Conservation (phyloP, 768 basidiomycete genomes). For the Russula compacta region DNA sequence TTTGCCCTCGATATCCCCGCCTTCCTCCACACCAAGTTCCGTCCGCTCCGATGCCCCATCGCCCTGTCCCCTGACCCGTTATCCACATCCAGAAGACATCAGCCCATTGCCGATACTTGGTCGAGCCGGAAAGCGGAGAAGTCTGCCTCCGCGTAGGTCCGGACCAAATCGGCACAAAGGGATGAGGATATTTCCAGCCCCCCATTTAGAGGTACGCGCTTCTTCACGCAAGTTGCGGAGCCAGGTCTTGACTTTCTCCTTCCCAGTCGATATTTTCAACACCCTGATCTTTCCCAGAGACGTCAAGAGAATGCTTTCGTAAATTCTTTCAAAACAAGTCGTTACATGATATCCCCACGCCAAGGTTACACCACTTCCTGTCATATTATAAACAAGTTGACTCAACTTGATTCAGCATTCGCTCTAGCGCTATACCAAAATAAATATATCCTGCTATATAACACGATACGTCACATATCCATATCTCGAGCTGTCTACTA, state of each 20-base stretch:
- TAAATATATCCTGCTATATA: too few species aligned
- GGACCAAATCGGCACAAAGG: neutral
- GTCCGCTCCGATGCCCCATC: neutral
- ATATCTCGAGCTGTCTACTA: too few species aligned
- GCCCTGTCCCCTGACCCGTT: neutral
- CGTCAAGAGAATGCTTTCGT: neutral
- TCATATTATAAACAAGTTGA: too few species aligned
- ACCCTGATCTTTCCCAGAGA: neutral
- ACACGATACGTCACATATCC: too few species aligned
- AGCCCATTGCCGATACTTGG: neutral
- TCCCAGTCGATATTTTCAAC: neutral
- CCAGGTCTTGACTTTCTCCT: neutral
- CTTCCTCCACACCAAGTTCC: neutral
- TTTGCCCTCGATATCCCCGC: neutral
- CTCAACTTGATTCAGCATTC: too few species aligned
- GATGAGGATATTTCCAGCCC: neutral
- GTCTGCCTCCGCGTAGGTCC: neutral
- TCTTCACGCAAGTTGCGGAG: neutral
- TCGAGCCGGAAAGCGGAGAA: neutral
- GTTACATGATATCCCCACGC: neutral
- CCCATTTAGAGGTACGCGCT: too few species aligned
- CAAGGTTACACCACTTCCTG: neutral
- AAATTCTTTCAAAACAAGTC: neutral
- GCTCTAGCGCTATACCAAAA: too few species aligned
- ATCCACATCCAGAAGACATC: neutral